Conservation (phyloP, 768 basidiomycete species). For the Daedaleopsis sinensis region DNA sequence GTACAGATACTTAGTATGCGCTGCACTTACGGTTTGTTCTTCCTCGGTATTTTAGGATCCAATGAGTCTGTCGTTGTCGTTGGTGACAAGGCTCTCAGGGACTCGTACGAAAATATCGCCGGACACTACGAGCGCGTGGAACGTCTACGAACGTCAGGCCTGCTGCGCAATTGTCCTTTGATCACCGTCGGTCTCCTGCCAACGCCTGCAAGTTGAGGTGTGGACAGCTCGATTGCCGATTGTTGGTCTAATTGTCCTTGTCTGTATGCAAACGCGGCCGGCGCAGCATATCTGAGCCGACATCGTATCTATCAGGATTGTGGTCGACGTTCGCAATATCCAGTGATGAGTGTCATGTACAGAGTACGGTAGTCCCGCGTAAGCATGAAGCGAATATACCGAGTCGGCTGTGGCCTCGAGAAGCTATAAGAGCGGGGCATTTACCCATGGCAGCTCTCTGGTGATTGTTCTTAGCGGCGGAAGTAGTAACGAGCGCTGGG, state of each 20-base stretch:
- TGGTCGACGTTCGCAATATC: neutral
- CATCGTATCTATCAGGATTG: neutral
- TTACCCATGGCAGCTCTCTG: neutral
- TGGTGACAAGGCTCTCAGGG: too few species aligned
- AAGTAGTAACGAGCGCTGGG: conserved; percentile 14
- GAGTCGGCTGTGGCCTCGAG: neutral
- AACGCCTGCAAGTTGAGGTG: neutral
- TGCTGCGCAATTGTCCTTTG: too few species aligned
- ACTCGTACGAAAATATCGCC: too few species aligned
- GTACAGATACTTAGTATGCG: too few species aligned
- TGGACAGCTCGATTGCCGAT: neutral
- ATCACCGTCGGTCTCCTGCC: neutral
- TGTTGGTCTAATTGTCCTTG: neutral
- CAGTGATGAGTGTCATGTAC: neutral
- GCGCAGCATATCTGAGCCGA: too few species aligned
- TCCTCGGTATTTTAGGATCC: too few species aligned
- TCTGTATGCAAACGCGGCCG: too few species aligned
- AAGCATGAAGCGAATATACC: neutral
- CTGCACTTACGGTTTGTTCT: too few species aligned
- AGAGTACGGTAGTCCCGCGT: neutral
- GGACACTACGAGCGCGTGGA: too few species aligned
- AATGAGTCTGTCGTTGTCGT: too few species aligned
- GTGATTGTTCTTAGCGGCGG: conserved; percentile 11
- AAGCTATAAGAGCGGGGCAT: neutral
- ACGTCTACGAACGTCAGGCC: too few species aligned